Base-by-base conservation (phyloP, 306 rosid species). In the Cicer chorassanicum region DNA sequence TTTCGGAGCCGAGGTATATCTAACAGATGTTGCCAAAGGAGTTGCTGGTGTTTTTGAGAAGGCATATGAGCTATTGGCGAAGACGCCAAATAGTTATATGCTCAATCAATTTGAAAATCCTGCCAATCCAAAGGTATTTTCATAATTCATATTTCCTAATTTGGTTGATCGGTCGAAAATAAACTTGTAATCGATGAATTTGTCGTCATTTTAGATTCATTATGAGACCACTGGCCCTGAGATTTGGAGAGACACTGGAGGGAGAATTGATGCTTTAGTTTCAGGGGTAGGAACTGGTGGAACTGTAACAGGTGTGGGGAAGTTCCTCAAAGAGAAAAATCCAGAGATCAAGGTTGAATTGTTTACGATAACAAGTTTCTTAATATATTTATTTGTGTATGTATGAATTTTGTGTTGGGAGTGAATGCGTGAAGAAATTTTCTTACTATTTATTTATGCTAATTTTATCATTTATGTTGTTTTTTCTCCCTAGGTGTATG, bases 161-260 rank as follows among this genome's bases (percentile, higher is more conserved):
- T 57, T 69, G 69, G 53, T 53, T 70, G 14, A 16, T 48, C 41
- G 55, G 45, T 57, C 44, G 54, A 51, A 29, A 40, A 19, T 51
- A 50, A 46, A 9, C 34, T 63, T 42, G 67, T 59, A 43, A 44
- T 45, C 42, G 9, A 3, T 46, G 56, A 21, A 42, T 11, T 53
- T 57, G 5, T 63, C 14, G 12, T 72, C 51, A 36, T 74, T 55
- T 56, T 79, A 91, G 98, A 82, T 81, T 82, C 97, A 93, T 85
- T 93, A 91, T 19, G 96, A 91, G 62, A 88, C 97, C 69, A 91
- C 97, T 14, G 97, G 97, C 66, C 93, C 91, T 5, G 97, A 93
- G 87, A 88, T 89, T 73, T 91, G 98, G 98, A 88, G 84, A 87
- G 96, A 89, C 78, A 82, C 96, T 0, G 87, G 73, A 82, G 94